These are phyloP conservation scores for Chrysopogon serrulatus DNA, from an alignment of 176 grass and related monocot genomes.

Conservation along the genomic window DNA sequence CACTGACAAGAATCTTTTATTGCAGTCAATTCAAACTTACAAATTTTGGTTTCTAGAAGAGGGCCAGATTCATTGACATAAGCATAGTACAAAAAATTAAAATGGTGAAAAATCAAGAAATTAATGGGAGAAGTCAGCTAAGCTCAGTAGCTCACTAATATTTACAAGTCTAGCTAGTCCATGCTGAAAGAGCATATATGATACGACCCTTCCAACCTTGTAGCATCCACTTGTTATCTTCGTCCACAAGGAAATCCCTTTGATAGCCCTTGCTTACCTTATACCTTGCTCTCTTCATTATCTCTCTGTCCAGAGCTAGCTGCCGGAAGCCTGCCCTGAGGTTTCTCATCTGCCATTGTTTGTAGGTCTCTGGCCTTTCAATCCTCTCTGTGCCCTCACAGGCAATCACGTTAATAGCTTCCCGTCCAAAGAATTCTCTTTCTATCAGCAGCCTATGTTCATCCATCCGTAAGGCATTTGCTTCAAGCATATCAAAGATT, in stretches of 20 bases:
- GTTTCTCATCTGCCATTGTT: too few relatives aligned
- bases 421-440: too few relatives aligned
- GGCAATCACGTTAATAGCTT: too few relatives aligned
- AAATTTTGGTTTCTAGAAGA: neutral
- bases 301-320: too few relatives aligned
- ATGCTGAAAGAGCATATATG: slow-evolving; percentile 29
- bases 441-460: too few relatives aligned
- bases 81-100: slow-evolving; percentile 16
- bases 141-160: neutral
- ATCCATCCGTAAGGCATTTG: too few relatives aligned
- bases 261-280: too few relatives aligned
- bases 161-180: slow-evolving; percentile 22
- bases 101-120: neutral
- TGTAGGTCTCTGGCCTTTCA: too few relatives aligned
- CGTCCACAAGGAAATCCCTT: too few relatives aligned
- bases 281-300: too few relatives aligned
- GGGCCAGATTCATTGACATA: neutral
- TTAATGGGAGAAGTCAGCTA: neutral
- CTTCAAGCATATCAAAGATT: slow-evolving; percentile 40
- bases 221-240: slow-evolving; percentile 47
- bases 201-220: slow-evolving; percentile 45
- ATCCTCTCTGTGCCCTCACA: too few relatives aligned
- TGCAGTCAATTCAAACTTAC: neutral
- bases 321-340: too few relatives aligned
- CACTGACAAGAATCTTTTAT: neutral